Base-by-base conservation (phyloP, 139 green algal species). In the Mesotaenium endlicherianum region DNA sequence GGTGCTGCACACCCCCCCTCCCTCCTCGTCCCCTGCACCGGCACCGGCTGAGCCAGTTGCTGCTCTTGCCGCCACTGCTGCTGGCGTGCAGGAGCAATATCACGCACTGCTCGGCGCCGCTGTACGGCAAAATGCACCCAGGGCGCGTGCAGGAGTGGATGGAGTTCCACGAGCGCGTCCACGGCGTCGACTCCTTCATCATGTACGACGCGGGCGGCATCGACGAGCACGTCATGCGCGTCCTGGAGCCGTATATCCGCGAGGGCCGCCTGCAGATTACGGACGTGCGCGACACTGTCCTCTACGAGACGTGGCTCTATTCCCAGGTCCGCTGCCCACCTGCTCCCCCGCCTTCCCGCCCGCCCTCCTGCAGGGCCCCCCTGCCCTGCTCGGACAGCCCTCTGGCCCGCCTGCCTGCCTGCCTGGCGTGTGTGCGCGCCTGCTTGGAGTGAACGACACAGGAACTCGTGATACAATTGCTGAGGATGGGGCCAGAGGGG, bases 31-130 rank as follows among this genome's bases (percentile, higher is more conserved):
- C n/a, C n/a, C n/a, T n/a, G n/a, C n/a, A n/a, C n/a, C n/a, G n/a
- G n/a, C n/a, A n/a, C n/a, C n/a, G n/a, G n/a, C n/a, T n/a, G n/a
- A n/a, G n/a, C n/a, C n/a, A n/a, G n/a, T n/a, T n/a, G n/a, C n/a
- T n/a, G n/a, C n/a, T n/a, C n/a, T n/a, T n/a, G n/a, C n/a, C n/a
- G n/a, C n/a, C n/a, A n/a, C n/a, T n/a, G n/a, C n/a, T n/a, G n/a
- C n/a, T n/a, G n/a, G n/a, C n/a, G n/a, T n/a, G n/a, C n/a, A 72
- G 60, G 17, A 67, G 40, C 55, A 84, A 34, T 17, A 53, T 84
- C 30, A 84, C 77, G 14, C 44, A 60, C 68, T 84, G 77, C 34
- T 84, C 77, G 0, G 31, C 55, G 40, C 77, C 77, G 26, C 77
- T 84, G 31, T 75, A 84, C 55, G 57, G 68, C 1, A 50, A 44